Evolutionary conservation across 139 green algal genomes (phyloP).

Genomic region (Chlorella sp.): DNA sequence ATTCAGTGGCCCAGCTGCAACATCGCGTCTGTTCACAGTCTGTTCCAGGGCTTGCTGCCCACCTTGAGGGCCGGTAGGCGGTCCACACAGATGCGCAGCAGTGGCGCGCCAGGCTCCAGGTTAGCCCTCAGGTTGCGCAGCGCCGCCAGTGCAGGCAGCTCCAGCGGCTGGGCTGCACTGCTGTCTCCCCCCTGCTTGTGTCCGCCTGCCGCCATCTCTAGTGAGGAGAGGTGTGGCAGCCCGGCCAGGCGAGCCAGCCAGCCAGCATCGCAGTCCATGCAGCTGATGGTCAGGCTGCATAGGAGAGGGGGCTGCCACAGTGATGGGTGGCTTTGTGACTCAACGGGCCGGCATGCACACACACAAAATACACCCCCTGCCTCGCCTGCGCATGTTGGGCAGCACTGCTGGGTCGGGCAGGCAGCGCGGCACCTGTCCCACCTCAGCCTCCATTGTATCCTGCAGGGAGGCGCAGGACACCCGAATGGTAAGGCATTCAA

Average conservation of each 20-base stretch:
- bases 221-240: background rate
- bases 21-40: no score
- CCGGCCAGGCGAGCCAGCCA: background rate
- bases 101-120: background rate
- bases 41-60: no score
- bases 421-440: background rate
- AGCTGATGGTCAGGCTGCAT: background rate
- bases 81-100: background rate
- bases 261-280: background rate
- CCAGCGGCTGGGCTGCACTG: background rate
- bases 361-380: no score
- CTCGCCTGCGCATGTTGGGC: background rate
- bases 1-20: no score
- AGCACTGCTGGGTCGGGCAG: background rate
- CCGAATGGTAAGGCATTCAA: no score
- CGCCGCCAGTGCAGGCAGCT: background rate
- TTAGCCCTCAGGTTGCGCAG: background rate
- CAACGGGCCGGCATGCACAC: no score
- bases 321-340: no score
- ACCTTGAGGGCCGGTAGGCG: background rate
- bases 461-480: background rate
- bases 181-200: background rate
- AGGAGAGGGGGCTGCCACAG: no score
- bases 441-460: background rate
- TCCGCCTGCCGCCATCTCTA: background rate